Evolutionary conservation across 805 yeast genomes (phyloP).

Genomic region (Kodamaea fukazawae): DNA sequence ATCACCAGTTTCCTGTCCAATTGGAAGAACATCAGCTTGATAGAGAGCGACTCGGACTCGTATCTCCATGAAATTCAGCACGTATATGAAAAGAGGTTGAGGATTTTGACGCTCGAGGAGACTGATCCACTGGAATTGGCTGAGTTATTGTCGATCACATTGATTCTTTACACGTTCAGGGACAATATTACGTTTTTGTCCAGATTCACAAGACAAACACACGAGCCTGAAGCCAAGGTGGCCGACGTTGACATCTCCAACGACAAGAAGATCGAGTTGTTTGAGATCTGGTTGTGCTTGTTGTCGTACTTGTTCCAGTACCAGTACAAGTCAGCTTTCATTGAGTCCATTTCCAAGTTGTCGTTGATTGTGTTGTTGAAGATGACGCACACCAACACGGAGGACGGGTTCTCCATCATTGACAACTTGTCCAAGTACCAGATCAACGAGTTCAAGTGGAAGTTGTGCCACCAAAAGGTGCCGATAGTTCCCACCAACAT

Average conservation of each 20-base stretch:
- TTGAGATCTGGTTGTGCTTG: constrained; percentile 37
- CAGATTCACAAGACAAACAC: constrained; percentile 15
- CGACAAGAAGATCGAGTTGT: constrained; percentile 16
- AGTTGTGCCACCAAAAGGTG: constrained; percentile 38
- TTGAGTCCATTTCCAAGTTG: constrained; percentile 25
- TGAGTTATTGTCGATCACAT: constrained; percentile 19
- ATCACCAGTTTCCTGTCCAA: constrained; percentile 16
- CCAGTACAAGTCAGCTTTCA: constrained; percentile 29
- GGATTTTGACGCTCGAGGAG: constrained; percentile 7
- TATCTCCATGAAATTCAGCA: constrained; percentile 17
- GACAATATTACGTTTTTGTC: constrained; percentile 17
- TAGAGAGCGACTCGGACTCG: constrained; percentile 9
- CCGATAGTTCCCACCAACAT: constrained; percentile 32
- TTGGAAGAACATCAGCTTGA: constrained; percentile 10
- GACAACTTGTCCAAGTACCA: constrained; percentile 14
- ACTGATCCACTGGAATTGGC: constrained; percentile 8
- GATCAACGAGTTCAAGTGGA: constrained; percentile 40
- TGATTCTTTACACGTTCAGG: constrained; percentile 15
- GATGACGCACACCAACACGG: constrained; percentile 17
- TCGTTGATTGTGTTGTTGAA: constrained; percentile 26
- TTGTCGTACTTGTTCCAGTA: constrained; percentile 39
- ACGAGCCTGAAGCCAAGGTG: constrained; percentile 10
- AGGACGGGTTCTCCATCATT: constrained; percentile 2
- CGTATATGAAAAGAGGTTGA: constrained; percentile 14
- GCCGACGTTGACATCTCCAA: constrained; percentile 15